phyloP scores from a whole-genome alignment of 768 basidiomycete genomes.

The Boletales sp. region DNA sequence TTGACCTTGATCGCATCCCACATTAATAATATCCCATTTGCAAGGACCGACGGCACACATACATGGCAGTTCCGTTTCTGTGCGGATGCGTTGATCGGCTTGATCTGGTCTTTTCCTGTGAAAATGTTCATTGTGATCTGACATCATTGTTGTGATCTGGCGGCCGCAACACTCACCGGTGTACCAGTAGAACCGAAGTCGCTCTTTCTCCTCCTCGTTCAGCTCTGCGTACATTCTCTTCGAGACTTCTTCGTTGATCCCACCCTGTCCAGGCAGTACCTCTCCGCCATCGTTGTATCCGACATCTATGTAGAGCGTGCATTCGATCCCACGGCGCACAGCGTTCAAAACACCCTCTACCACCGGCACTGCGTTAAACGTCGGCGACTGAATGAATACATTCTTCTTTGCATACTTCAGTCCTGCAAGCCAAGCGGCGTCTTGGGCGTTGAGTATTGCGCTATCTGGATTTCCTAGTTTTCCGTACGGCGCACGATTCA shows the following conservation, averaged over 20 bases:
- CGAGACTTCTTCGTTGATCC: conserved; percentile 69
- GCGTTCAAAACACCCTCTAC: conserved; percentile 57
- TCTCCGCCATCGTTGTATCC: conserved; percentile 58
- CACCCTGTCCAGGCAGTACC: conserved; percentile 63
- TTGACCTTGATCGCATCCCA: conserved; percentile 40
- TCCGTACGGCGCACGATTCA: conserved; percentile 60
- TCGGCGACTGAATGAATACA: conserved; percentile 75
- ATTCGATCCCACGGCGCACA: conserved; percentile 56
- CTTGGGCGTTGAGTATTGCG: conserved; percentile 53
- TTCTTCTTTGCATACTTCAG: conserved; percentile 55
- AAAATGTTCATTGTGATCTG: neutral
- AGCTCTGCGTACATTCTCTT: conserved; percentile 54
- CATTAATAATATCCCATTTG: neutral
- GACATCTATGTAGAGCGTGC: conserved; percentile 58
- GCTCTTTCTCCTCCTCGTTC: conserved; percentile 41
- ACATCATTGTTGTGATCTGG: neutral
- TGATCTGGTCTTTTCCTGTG: conserved; percentile 56
- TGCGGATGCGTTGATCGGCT: conserved; percentile 60
- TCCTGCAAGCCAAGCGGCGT: conserved; percentile 64
- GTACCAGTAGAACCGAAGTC: conserved; percentile 55
- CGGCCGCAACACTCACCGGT: conserved; percentile 25
- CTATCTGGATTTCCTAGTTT: conserved; percentile 42
- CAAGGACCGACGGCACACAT: conserved; percentile 10
- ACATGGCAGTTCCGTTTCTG: conserved; percentile 73
- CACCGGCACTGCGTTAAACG: conserved; percentile 63